phyloP scores from a whole-genome alignment of 768 basidiomycete genomes.

The Candolleomyces aberdarensis region DNA sequence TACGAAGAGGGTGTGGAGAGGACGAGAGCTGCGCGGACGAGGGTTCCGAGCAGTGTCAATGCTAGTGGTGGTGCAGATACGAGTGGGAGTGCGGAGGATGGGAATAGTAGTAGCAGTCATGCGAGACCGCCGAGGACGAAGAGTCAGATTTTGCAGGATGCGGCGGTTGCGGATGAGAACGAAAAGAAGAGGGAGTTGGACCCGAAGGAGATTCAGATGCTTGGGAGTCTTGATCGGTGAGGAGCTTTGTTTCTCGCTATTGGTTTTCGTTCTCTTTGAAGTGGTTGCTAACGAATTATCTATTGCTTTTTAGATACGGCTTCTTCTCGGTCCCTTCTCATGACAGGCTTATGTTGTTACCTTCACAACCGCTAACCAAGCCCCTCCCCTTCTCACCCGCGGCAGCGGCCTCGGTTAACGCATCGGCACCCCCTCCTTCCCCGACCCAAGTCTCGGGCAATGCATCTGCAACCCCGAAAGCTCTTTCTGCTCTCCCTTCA shows the following conservation, averaged over 20 bases:
- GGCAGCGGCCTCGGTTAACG: neutral
- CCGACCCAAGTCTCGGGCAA: neutral
- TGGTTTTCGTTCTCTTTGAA: constrained; percentile 6
- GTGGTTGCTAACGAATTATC: neutral
- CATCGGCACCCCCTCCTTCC: neutral
- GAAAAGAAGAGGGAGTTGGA: constrained; percentile 69
- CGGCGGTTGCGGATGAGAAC: constrained; percentile 50
- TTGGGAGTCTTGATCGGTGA: constrained; percentile 85
- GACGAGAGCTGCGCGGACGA: constrained; percentile 66
- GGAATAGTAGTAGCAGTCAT: constrained; percentile 10
- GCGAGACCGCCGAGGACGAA: constrained; percentile 24
- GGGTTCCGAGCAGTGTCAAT: constrained; percentile 46
- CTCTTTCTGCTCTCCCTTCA: constrained; percentile 55
- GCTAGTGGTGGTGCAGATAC: neutral
- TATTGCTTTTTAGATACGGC: constrained; percentile 64
- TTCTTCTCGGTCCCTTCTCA: constrained; percentile 82
- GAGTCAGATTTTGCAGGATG: constrained; percentile 52
- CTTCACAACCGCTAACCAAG: constrained; percentile 40
- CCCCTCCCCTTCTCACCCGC: constrained; percentile 32
- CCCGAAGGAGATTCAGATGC: constrained; percentile 67
- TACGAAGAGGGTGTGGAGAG: constrained; percentile 93
- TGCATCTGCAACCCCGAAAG: constrained; percentile 12
- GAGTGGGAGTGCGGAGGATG: constrained; percentile 4
- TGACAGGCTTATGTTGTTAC: constrained; percentile 76
- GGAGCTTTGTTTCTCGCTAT: constrained; percentile 22